Conservation (phyloP, 257 asterid species). For the Fraxinus quadrangulata region DNA sequence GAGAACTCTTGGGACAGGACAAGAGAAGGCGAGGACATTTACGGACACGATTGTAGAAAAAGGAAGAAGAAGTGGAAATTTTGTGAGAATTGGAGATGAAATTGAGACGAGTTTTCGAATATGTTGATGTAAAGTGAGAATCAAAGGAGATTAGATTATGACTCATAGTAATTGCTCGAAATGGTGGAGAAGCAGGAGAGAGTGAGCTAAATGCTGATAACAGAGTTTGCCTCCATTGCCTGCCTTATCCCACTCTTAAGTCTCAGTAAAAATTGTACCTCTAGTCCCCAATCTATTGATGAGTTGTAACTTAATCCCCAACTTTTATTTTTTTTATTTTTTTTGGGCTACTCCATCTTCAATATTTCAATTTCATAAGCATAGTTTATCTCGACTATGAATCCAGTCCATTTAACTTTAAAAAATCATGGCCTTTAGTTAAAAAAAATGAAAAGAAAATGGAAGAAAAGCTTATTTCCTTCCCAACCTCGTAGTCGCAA, state of each 20-base stretch:
- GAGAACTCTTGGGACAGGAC: neutral
- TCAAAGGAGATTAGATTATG: neutral
- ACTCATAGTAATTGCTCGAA: neutral
- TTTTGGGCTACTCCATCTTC: too few relatives aligned
- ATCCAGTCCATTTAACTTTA: too few relatives aligned
- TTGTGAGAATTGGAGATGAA: neutral
- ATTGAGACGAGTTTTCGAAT: neutral
- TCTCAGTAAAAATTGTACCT: neutral
- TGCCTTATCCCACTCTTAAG: neutral
- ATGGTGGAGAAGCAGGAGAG: neutral
- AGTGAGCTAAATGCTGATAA: conserved; percentile 15
- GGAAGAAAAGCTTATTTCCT: too few relatives aligned
- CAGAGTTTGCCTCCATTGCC: conserved; percentile 37
- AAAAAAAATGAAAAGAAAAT: too few relatives aligned
- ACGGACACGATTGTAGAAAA: neutral
- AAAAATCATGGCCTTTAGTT: too few relatives aligned
- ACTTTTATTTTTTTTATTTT: too few relatives aligned
- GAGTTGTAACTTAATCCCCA: too few relatives aligned
- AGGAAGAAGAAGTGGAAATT: neutral
- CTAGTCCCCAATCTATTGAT: too few relatives aligned
- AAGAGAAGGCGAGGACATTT: neutral
- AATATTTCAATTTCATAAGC: neutral
- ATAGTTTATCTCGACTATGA: too few relatives aligned
- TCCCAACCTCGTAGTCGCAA: too few relatives aligned
- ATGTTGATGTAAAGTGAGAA: conserved; percentile 1